These are phyloP conservation scores for Coprinopsis strossmayeri DNA, from an alignment of 768 basidiomycete species.

Conservation along the genomic window DNA sequence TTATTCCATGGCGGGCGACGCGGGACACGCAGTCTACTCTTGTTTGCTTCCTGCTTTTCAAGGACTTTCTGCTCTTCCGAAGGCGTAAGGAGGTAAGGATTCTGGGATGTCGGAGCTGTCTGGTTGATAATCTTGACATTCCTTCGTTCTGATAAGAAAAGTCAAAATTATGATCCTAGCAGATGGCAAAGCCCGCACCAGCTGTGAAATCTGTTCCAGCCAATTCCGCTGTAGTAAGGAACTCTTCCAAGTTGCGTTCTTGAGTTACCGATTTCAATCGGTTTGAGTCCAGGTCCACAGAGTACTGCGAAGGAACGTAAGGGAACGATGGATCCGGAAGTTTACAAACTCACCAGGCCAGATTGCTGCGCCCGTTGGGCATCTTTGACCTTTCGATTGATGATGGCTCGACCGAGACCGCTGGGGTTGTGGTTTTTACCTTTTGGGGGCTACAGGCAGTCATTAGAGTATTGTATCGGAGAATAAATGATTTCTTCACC, in stretches of 20 bases:
- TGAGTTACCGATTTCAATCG: slow-evolving; percentile 91
- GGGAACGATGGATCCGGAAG: slow-evolving; percentile 5
- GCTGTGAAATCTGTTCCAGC: slow-evolving; percentile 96
- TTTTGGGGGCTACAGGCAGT: slow-evolving; percentile 41
- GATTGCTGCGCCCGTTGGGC: slow-evolving; percentile 55
- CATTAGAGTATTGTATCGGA: not conserved
- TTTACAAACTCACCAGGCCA: slow-evolving; percentile 47
- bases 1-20: slow-evolving; percentile 88
- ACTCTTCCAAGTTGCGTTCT: slow-evolving; percentile 93
- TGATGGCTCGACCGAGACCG: slow-evolving; percentile 92
- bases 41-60: slow-evolving; percentile 70
- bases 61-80: slow-evolving; percentile 74
- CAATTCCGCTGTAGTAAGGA: slow-evolving; percentile 88
- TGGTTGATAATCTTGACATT: slow-evolving; percentile 76
- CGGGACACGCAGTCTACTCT: slow-evolving; percentile 75
- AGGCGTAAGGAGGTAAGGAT: slow-evolving; percentile 80
- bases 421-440: slow-evolving; percentile 56
- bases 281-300: slow-evolving; percentile 64
- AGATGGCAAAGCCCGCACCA: slow-evolving; percentile 42
- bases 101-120: slow-evolving; percentile 48
- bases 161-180: not conserved
- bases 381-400: slow-evolving; percentile 84
- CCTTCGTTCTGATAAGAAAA: slow-evolving; percentile 49
- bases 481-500: slow-evolving; percentile 3
- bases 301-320: slow-evolving; percentile 46